These are phyloP conservation scores for Gonium pectorale DNA, from an alignment of 139 green algal species.

Conservation along the genomic window DNA sequence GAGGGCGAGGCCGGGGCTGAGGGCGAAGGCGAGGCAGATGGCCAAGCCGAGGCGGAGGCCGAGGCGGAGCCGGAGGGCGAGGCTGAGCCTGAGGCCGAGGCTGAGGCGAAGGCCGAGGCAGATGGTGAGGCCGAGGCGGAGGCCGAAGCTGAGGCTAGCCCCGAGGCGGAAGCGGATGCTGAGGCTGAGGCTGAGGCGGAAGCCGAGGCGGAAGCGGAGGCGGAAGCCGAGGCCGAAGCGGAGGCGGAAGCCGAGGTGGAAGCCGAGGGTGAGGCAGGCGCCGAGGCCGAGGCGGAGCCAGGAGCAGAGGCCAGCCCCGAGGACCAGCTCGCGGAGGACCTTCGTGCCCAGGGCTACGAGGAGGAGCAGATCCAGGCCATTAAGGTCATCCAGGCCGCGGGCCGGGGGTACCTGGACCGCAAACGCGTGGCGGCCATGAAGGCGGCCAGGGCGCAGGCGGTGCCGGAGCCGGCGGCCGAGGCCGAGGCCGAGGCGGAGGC, in stretches of 20 bases:
- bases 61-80: not conserved
- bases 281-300: too few species aligned
- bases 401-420: slow-evolving; percentile 22
- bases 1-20: not conserved
- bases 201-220: not conserved
- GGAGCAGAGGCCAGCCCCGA: too few species aligned
- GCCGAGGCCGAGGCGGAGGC: not conserved
- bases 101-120: not conserved
- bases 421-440: slow-evolving; percentile 8
- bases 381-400: not conserved
- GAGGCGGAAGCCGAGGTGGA: too few species aligned
- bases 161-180: not conserved
- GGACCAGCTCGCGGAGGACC: too few species aligned
- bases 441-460: not conserved
- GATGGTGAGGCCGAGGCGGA: slow-evolving; percentile 1
- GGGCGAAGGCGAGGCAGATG: not conserved
- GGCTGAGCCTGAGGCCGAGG: not conserved
- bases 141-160: not conserved
- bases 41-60: not conserved
- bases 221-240: not conserved
- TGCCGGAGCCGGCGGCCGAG: not conserved
- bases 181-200: not conserved
- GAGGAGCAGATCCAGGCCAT: not conserved
- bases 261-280: too few species aligned
- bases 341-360: too few species aligned